A percentile compares a stretch with the other conserved stretches of the same genome.
phyloP scores from a whole-genome alignment of 805 yeast species.

The Barnettozyma wickerhamii region DNA sequence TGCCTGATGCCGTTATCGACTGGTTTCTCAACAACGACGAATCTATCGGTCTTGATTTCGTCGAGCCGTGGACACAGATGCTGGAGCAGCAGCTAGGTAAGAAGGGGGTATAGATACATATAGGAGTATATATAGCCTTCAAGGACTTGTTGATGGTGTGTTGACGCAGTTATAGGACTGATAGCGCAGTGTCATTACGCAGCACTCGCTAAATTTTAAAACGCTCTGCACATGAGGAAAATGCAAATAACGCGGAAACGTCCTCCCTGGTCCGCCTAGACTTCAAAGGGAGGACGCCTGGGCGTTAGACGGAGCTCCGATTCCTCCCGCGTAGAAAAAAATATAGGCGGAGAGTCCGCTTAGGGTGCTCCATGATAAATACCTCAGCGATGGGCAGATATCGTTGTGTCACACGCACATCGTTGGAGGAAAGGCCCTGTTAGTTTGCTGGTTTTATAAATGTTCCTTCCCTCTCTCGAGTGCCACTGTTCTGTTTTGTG shows the following conservation, averaged over 20 bases:
- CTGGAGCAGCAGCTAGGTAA: constrained; percentile 55
- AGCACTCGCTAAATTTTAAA: too few relatives aligned
- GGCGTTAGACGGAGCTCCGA: neutral
- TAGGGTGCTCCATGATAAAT: neutral
- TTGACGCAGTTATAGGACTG: too few relatives aligned
- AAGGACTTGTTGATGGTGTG: too few relatives aligned
- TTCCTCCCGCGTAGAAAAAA: too few relatives aligned
- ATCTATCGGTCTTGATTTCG: constrained; percentile 52
- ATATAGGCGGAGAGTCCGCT: neutral
- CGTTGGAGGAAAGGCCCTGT: neutral
- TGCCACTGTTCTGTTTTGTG: too few relatives aligned
- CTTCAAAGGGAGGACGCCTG: neutral
- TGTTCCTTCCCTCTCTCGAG: too few relatives aligned
- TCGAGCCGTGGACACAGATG: constrained; percentile 79
- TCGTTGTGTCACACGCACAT: neutral
- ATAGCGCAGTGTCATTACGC: too few relatives aligned
- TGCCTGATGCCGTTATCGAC: constrained; percentile 37
- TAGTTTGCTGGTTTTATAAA: neutral
- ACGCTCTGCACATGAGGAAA: too few relatives aligned
- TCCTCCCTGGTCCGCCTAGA: neutral
- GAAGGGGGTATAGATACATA: constrained; percentile 8
- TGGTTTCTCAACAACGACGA: constrained; percentile 46
- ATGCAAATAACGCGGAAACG: neutral
- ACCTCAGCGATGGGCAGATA: neutral
- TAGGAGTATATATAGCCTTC: too few relatives aligned